Evolutionary conservation across 805 yeast genomes (phyloP), one percentile per base, ranked within the genome.

Genomic region (Saturnispora zaruensis): DNA sequence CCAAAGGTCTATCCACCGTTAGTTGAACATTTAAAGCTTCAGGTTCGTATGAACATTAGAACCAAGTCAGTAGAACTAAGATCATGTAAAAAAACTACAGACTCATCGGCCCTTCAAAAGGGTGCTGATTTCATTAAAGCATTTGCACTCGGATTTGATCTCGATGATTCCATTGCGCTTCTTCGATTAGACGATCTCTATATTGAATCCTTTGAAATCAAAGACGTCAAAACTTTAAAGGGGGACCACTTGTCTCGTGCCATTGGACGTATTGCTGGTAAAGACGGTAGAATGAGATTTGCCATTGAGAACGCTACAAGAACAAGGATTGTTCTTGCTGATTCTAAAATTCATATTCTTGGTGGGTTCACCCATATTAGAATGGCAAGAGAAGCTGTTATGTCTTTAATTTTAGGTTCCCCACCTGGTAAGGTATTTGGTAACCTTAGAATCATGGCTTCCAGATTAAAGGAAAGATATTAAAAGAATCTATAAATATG

Each of bases 361-460:
- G 99, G 99, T 45, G 99, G 99, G 0, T 93, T 87, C 71, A 84
- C 95, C 18, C 96, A 93, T 68, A 93, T 93, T 60, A 81, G 95
- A 72, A 90, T 93, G 84, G 99, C 99, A n/a, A 80, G 98, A 71
- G 96, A 89, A 70, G 83, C 98, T 14, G 96, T 93, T 30, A 96
- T 93, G 53, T 81, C 91, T 56, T 76, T 93, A 64, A 93, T 93
- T 70, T 77, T 93, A 60, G 99, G 99, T 73, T 83, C 95, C 53
- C 99, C 98, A 38, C 99, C 99, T 37, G 97, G 98, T 57, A 93
- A 93, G 69, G 96, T 93, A 51, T 93, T 93, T 65, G 98, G 98
- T 57, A 93, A 93, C 67, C 76, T 93, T 68, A 86, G 99, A 71
- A 88, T 95, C 36, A 95, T 93, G 58, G 96, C 98, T 44, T 87